These are phyloP conservation scores for Bonia amplexicaulis DNA, from an alignment of 176 grass and related monocot species.

Conservation along the genomic window DNA sequence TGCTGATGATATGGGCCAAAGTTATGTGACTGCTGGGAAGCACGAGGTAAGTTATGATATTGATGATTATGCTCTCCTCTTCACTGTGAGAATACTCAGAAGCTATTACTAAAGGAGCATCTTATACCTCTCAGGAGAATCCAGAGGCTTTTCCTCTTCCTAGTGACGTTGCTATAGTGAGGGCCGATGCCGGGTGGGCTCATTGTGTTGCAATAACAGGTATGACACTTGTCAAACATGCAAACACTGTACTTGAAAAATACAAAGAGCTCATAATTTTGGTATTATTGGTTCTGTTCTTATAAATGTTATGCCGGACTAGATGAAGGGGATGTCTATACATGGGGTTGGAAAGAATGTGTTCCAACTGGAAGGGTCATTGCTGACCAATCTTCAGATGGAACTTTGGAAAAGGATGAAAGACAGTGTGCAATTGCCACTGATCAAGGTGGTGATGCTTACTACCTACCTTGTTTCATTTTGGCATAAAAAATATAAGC, in stretches of 20 bases:
- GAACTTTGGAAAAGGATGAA: slow-evolving; percentile 76
- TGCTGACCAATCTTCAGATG: slow-evolving; percentile 51
- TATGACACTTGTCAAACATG: slow-evolving; percentile 11
- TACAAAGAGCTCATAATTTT: not conserved
- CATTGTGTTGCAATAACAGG: slow-evolving; percentile 91
- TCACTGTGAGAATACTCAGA: not conserved
- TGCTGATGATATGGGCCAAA: slow-evolving; percentile 94
- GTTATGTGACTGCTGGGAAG: slow-evolving; percentile 92
- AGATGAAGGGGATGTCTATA: slow-evolving; percentile 90
- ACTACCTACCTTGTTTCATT: not conserved
- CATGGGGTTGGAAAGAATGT: slow-evolving; percentile 99
- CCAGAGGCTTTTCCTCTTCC: slow-evolving; percentile 94
- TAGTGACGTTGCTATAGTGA: slow-evolving; percentile 55
- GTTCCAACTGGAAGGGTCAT: slow-evolving; percentile 77
- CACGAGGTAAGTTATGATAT: slow-evolving; percentile 60
- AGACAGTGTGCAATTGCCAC: slow-evolving; percentile 27
- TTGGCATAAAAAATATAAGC: slow-evolving; percentile 33
- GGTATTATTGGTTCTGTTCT: not conserved
- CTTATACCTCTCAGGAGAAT: slow-evolving; percentile 58
- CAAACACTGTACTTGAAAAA: not conserved
- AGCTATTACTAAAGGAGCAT: slow-evolving; percentile 11
- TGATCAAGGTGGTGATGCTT: slow-evolving; percentile 66
- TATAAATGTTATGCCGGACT: slow-evolving; percentile 31
- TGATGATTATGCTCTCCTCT: slow-evolving; percentile 23
- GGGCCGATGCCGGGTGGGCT: slow-evolving; percentile 92